Percentiles rank a stretch among this genome's conserved stretches.
Evolutionary conservation across 352 stramenopile genomes (phyloP).

Genomic region (Phytophthora multivora): DNA sequence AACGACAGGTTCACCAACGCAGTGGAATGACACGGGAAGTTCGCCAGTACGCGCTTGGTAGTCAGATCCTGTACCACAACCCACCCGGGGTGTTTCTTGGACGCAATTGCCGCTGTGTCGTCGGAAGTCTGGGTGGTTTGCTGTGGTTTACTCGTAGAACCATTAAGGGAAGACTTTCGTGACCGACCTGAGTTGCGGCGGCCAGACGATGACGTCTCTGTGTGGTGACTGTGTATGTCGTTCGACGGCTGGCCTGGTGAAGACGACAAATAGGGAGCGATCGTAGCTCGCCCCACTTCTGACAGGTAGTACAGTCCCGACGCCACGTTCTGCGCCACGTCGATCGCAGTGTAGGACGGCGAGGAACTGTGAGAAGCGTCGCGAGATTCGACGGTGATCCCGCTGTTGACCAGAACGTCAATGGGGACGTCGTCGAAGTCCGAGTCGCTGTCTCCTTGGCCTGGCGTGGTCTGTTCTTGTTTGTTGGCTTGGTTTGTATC

Average conservation of each 20-base stretch:
- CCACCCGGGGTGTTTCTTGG: constrained; percentile 52
- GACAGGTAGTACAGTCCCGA: constrained; percentile 87
- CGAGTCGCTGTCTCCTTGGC: constrained; percentile 42
- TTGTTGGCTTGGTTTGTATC: constrained; percentile 12
- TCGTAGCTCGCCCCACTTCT: constrained; percentile 65
- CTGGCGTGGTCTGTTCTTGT: constrained; percentile 31
- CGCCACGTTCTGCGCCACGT: constrained; percentile 88
- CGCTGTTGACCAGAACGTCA: constrained; percentile 47
- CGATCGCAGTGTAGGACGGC: constrained; percentile 73
- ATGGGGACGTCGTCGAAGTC: constrained; percentile 52
- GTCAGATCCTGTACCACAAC: constrained; percentile 72
- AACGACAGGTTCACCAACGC: constrained; percentile 77
- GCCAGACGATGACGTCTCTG: constrained; percentile 18
- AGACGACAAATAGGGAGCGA: constrained; percentile 76
- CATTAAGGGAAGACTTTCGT: constrained; percentile 22
- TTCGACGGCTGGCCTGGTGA: constrained; percentile 50
- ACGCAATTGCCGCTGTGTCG: constrained; percentile 14
- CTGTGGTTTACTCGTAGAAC: constrained; percentile 6
- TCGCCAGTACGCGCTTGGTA: constrained; percentile 65
- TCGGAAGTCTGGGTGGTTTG: constrained; percentile 15
- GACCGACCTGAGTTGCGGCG: constrained; percentile 16
- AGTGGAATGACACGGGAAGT: constrained; percentile 80
- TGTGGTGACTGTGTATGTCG: constrained; percentile 9
- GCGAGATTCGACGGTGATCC: constrained; percentile 26
- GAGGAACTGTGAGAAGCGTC: constrained; percentile 34